These are phyloP conservation scores for Candida succiphila DNA, from an alignment of 805 yeast genomes.

Conservation along the genomic window DNA sequence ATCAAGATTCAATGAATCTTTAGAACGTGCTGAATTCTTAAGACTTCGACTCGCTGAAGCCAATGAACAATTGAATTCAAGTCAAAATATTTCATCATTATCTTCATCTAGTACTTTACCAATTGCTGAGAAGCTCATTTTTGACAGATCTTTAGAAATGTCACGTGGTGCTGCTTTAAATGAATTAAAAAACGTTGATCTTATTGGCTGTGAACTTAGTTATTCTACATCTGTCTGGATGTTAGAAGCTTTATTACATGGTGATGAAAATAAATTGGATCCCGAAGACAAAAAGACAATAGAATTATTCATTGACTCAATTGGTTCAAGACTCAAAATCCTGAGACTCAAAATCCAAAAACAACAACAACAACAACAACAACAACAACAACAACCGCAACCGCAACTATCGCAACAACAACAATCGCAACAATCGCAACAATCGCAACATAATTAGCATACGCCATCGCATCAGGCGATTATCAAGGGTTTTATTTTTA, in stretches of 20 bases:
- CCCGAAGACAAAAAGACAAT: conserved; percentile 67
- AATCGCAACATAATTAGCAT: not conserved
- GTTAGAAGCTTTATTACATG: conserved; percentile 66
- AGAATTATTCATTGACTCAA: conserved; percentile 72
- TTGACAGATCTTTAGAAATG: conserved; percentile 90
- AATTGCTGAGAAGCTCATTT: conserved; percentile 75
- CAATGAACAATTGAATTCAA: conserved; percentile 19
- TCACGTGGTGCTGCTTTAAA: conserved; percentile 85
- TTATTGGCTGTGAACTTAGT: conserved; percentile 73
- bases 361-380: conserved; percentile 3
- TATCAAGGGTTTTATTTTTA: too few relatives aligned
- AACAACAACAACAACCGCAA: not conserved
- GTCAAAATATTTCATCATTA: conserved; percentile 1
- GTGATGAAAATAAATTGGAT: conserved; percentile 36
- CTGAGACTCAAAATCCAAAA: conserved; percentile 49
- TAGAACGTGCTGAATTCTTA: conserved; percentile 80
- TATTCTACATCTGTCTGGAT: conserved; percentile 94
- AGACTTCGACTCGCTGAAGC: conserved; percentile 47
- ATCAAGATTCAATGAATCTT: conserved; percentile 76
- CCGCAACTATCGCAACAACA: not conserved
- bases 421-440: not conserved
- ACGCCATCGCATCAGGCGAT: too few relatives aligned
- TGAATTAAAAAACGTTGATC: conserved; percentile 68
- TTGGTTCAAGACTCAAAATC: conserved; percentile 69
- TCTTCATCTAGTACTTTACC: conserved; percentile 6